phyloP scores from a whole-genome alignment of 352 stramenopile genomes.

The Phytophthora brassicae region DNA sequence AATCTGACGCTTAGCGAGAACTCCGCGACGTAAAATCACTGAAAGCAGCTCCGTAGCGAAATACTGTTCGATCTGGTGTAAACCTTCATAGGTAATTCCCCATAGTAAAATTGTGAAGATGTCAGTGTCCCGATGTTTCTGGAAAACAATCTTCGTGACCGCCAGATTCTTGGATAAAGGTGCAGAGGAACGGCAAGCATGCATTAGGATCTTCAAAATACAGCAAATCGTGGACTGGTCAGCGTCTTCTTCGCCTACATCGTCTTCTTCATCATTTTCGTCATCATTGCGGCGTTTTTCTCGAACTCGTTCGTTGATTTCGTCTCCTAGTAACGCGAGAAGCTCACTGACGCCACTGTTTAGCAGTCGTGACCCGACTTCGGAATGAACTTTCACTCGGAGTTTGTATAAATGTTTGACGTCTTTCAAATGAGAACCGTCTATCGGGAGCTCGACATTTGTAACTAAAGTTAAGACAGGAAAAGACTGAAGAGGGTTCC shows the following conservation, averaged over 20 bases:
- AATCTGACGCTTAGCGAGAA: conserved; percentile 50
- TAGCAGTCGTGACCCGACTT: conserved; percentile 63
- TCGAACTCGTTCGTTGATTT: conserved; percentile 42
- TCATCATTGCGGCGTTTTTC: conserved; percentile 15
- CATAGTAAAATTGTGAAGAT: conserved; percentile 47
- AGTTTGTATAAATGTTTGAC: conserved; percentile 61
- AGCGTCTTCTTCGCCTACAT: conserved; percentile 51
- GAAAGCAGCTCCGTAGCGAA: conserved; percentile 69
- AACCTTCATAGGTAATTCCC: conserved; percentile 26
- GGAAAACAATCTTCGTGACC: conserved; percentile 27
- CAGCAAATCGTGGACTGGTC: conserved; percentile 72
- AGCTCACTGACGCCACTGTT: conserved; percentile 52
- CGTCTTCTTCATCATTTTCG: conserved; percentile 35
- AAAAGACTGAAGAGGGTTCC: conserved; percentile 56
- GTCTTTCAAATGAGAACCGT: conserved; percentile 19
- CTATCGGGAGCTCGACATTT: conserved; percentile 12
- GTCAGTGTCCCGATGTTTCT: conserved; percentile 33
- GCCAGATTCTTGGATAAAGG: conserved; percentile 61
- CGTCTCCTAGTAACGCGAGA: conserved; percentile 46
- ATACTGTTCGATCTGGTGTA: conserved; percentile 58
- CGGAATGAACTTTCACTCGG: conserved; percentile 68
- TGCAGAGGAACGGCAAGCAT: conserved; percentile 66
- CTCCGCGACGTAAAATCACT: conserved; percentile 56
- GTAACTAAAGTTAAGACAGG: conserved; percentile 50
- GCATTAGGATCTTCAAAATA: conserved; percentile 74